These are phyloP conservation scores for Claviceps sorghi DNA, from an alignment of 2,329 filamentous ascomycete genomes.

Conservation along the genomic window DNA sequence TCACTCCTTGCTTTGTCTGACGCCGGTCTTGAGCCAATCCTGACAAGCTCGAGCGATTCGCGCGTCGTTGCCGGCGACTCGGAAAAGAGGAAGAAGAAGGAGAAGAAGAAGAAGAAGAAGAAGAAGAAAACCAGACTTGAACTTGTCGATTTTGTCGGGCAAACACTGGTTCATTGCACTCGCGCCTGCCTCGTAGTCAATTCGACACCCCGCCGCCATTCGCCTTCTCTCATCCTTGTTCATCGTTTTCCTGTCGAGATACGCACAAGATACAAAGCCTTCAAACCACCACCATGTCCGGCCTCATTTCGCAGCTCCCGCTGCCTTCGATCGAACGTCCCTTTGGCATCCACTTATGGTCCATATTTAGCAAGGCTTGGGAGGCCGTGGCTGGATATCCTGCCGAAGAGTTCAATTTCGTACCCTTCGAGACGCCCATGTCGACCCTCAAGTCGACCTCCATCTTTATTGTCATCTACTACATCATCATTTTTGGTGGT, in stretches of 20 bases:
- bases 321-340: constrained; percentile 77
- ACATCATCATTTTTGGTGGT: constrained; percentile 83
- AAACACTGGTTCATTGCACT: not conserved
- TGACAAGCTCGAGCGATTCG: not conserved
- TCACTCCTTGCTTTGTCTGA: constrained; percentile 19
- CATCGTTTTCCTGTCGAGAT: not conserved
- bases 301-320: constrained; percentile 43
- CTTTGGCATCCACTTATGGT: constrained; percentile 86
- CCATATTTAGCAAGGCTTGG: constrained; percentile 81
- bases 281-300: constrained; percentile 20
- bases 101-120: too few relatives aligned
- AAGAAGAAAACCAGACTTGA: not conserved
- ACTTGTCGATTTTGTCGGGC: constrained; percentile 1
- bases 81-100: not conserved
- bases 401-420: constrained; percentile 73
- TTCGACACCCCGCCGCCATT: not conserved
- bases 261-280: not conserved
- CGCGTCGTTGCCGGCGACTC: not conserved
- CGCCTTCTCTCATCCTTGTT: not conserved
- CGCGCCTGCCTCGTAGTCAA: not conserved
- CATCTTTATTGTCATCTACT: constrained; percentile 75
- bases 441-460: constrained; percentile 76
- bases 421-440: constrained; percentile 69
- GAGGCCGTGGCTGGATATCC: constrained; percentile 65
- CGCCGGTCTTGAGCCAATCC: constrained; percentile 1